These are phyloP conservation scores for Lentinula novae-zelandiae DNA, from an alignment of 1,284 basidiomycete species.

Conservation along the genomic window DNA sequence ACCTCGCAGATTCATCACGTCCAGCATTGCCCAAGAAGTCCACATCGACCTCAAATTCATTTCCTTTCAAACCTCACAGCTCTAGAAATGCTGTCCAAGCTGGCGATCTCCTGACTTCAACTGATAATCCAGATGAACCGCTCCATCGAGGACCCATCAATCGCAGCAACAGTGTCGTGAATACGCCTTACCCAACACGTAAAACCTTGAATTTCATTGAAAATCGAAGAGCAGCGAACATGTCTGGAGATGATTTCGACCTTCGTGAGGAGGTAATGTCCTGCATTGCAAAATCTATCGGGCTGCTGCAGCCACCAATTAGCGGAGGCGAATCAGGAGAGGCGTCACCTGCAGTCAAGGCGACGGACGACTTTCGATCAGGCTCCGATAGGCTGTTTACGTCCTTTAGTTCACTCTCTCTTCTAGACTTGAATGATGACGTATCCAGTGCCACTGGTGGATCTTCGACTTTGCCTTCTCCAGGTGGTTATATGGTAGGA, in stretches of 20 bases:
- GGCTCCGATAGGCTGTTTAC: conserved; percentile 43
- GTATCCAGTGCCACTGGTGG: conserved; percentile 63
- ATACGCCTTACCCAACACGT: conserved; percentile 45
- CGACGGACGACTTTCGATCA: conserved; percentile 47
- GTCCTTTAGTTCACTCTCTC: conserved; percentile 82
- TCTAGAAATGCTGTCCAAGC: conserved; percentile 58
- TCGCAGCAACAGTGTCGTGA: conserved; percentile 48
- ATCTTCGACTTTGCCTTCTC: conserved; percentile 50
- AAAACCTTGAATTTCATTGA: conserved; percentile 28
- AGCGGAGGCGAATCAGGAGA: conserved; percentile 63
- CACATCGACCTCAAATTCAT: conserved; percentile 16
- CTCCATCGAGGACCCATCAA: conserved; percentile 36
- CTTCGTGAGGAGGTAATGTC: conserved; percentile 94
- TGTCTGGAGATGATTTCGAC: conserved; percentile 68
- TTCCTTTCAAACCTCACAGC: conserved; percentile 25
- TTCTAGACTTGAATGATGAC: conserved; percentile 76
- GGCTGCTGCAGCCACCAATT: conserved; percentile 82
- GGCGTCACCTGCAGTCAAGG: conserved; percentile 58
- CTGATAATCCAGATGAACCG: conserved; percentile 39
- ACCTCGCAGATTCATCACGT: background rate
- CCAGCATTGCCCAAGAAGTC: background rate
- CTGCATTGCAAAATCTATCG: conserved; percentile 97
- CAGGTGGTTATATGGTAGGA: conserved; percentile 64
- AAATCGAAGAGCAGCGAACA: conserved; percentile 20
- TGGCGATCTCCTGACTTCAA: conserved; percentile 61